Percentiles rank a stretch among this genome's conserved stretches.
Evolutionary conservation across 2,329 filamentous ascomycete species (phyloP).

Genomic region (Trichoderma polysporum): DNA sequence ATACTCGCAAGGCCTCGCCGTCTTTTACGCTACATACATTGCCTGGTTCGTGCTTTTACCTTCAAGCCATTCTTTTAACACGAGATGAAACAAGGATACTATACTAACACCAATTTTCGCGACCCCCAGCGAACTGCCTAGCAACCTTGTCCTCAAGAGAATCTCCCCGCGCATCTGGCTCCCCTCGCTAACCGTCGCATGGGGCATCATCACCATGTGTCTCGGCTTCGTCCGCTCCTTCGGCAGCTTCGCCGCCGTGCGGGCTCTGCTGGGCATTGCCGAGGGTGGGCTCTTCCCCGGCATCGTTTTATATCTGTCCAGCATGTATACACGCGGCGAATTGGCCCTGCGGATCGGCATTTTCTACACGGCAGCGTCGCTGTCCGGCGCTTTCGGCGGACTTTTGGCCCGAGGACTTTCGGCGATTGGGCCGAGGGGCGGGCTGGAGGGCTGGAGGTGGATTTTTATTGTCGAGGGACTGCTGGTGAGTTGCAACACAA

Average conservation of each 20-base stretch:
- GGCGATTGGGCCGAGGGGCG: constrained; percentile 55
- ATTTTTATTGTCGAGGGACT: constrained; percentile 63
- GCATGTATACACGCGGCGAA: constrained; percentile 59
- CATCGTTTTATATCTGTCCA: constrained; percentile 66
- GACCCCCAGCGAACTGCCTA: constrained; percentile 56
- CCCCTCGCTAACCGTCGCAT: constrained; percentile 53
- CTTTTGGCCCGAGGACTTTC: constrained; percentile 61
- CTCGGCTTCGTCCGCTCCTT: constrained; percentile 54
- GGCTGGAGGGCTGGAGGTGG: constrained; percentile 59
- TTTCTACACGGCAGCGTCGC: constrained; percentile 66
- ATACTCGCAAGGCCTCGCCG: constrained; percentile 63
- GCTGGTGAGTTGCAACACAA: constrained; percentile 31
- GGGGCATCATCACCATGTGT: constrained; percentile 60
- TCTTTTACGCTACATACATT: constrained; percentile 66
- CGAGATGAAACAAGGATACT: not conserved
- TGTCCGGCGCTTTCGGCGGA: constrained; percentile 61
- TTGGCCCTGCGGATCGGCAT: constrained; percentile 63
- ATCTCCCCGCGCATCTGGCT: constrained; percentile 61
- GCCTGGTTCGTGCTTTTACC: constrained; percentile 44
- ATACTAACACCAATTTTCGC: not conserved
- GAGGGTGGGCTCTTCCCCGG: constrained; percentile 67
- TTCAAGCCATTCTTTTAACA: not conserved
- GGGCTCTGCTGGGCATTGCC: constrained; percentile 60
- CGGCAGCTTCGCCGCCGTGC: constrained; percentile 59
- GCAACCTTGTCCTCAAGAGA: constrained; percentile 63